These are phyloP conservation scores for Psidium guajava DNA, from an alignment of 345 rosid species.

Conservation along the genomic window DNA sequence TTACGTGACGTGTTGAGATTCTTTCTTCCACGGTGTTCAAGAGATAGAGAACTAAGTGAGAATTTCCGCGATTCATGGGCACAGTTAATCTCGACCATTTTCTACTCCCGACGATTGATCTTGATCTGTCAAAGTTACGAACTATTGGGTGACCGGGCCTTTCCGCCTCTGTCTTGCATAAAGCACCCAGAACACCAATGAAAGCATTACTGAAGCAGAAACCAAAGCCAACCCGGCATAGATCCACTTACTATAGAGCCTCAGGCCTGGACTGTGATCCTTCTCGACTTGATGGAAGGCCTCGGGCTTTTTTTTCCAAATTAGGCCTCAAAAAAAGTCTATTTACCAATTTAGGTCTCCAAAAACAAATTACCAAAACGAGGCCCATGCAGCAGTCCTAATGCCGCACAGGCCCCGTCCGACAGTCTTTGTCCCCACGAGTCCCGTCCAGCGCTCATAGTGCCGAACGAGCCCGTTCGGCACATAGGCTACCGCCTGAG, in stretches of 20 bases:
- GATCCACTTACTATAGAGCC: slow-evolving; percentile 23
- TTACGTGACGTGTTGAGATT: not conserved
- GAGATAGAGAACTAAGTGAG: not conserved
- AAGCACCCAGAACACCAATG: slow-evolving; percentile 32
- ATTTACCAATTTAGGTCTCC: no score
- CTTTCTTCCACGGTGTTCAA: not conserved
- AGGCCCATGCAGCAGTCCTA: no score
- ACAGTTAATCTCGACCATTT: not conserved
- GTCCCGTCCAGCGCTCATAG: no score
- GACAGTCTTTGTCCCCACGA: no score
- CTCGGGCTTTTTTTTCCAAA: no score
- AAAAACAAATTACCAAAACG: no score
- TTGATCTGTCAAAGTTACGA: not conserved
- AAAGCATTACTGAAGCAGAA: slow-evolving; percentile 33
- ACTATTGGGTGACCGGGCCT: slow-evolving; percentile 12
- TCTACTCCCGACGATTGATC: not conserved
- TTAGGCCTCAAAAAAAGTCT: no score
- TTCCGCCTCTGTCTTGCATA: slow-evolving; percentile 34
- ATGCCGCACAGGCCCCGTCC: no score
- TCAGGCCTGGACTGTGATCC: slow-evolving; percentile 19
- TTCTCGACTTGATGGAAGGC: slow-evolving; percentile 11
- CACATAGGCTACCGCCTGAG: no score
- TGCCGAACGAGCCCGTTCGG: no score
- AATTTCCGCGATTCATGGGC: not conserved
- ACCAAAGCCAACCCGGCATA: slow-evolving; percentile 27